A percentile compares a stretch with the other conserved stretches of the same genome.
phyloP scores from a whole-genome alignment of 345 rosid species.

The Acer yangbiense region DNA sequence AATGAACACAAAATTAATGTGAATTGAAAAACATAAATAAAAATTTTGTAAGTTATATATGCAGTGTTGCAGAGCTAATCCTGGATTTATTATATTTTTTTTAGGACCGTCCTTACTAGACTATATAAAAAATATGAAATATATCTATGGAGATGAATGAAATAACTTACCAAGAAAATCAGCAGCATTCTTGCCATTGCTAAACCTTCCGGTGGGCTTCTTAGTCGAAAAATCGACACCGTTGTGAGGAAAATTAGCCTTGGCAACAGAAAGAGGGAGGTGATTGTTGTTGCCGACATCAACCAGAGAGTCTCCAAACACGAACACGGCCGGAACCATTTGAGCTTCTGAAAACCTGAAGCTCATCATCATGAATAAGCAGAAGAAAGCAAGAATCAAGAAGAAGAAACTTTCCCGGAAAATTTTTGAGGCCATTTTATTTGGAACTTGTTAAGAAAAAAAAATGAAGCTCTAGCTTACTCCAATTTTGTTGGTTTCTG shows the following conservation, averaged over 20 bases:
- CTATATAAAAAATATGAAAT: too few species aligned
- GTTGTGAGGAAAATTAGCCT: conserved; percentile 52
- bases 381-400: not conserved
- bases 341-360: not conserved
- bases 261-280: conserved; percentile 38
- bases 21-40: too few species aligned
- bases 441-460: too few species aligned
- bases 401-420: too few species aligned
- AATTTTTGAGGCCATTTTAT: too few species aligned
- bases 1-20: too few species aligned
- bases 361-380: not conserved
- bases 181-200: conserved; percentile 62
- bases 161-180: conserved; percentile 23
- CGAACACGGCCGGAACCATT: not conserved
- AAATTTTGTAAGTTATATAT: too few species aligned
- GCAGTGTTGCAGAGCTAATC: too few species aligned
- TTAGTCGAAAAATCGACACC: conserved; percentile 49
- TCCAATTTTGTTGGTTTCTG: not conserved
- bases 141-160: too few species aligned
- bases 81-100: too few species aligned
- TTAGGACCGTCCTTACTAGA: too few species aligned
- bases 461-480: too few species aligned
- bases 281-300: conserved; percentile 61
- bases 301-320: conserved; percentile 52
- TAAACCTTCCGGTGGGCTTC: conserved; percentile 57